Percentiles rank a stretch among this genome's conserved stretches.
These are phyloP conservation scores for Sporothrix pallida DNA, from an alignment of 2,329 filamentous ascomycete genomes.

Conservation along the genomic window DNA sequence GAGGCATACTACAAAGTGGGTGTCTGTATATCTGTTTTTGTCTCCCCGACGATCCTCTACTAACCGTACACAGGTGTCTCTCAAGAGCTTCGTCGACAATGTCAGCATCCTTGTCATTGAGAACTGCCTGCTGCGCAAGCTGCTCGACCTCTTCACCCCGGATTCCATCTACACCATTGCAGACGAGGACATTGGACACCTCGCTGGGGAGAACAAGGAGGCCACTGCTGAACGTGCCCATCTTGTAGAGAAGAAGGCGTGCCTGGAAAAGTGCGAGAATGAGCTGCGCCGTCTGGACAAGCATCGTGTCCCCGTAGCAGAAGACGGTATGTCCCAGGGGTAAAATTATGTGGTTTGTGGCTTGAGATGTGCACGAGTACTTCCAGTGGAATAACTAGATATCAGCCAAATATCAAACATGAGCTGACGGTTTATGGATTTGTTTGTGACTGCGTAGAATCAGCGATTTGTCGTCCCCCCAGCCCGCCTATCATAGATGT, in stretches of 20 bases:
- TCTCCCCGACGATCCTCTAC: too few relatives aligned
- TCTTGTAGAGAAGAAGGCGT: slow-evolving; percentile 41
- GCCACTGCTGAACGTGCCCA: slow-evolving; percentile 35
- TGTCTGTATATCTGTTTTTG: too few relatives aligned
- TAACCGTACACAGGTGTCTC: slow-evolving; percentile 36
- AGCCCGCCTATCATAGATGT: too few relatives aligned
- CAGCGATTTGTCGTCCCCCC: too few relatives aligned
- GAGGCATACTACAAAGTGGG: slow-evolving; percentile 54
- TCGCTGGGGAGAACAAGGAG: slow-evolving; percentile 40
- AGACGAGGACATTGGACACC: slow-evolving; percentile 35
- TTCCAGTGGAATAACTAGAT: too few relatives aligned
- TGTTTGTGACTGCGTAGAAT: too few relatives aligned
- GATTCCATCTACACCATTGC: slow-evolving; percentile 38
- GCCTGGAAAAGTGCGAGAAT: slow-evolving; percentile 34
- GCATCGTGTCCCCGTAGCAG: slow-evolving; percentile 14
- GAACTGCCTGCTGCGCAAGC: slow-evolving; percentile 38
- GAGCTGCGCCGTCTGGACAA: slow-evolving; percentile 36
- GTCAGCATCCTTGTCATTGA: slow-evolving; percentile 41
- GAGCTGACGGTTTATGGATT: too few relatives aligned
- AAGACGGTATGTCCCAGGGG: background rate
- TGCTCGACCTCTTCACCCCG: slow-evolving; percentile 39
- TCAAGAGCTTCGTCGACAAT: slow-evolving; percentile 42
- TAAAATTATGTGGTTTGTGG: too few relatives aligned
- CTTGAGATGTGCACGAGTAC: too few relatives aligned
- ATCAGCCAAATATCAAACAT: too few relatives aligned